Evolutionary conservation across 345 rosid genomes (phyloP).

Genomic region (Rubroshorea leprosula): DNA sequence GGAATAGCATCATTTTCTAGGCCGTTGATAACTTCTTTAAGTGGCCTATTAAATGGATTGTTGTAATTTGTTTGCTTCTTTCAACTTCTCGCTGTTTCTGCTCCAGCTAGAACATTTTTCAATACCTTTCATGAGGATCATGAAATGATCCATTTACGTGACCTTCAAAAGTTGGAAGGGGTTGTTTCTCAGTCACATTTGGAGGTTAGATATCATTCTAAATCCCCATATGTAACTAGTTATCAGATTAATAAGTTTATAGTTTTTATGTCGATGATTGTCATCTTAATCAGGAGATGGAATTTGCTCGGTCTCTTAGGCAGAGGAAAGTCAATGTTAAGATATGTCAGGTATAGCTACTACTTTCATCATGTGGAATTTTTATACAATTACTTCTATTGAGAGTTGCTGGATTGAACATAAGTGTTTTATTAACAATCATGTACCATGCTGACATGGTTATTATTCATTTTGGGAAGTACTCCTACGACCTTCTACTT

Average conservation of each 20-base stretch:
- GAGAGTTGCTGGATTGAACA: neutral
- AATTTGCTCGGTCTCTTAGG: slow-evolving; percentile 84
- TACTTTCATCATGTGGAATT: neutral
- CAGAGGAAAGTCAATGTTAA: slow-evolving; percentile 83
- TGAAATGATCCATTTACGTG: slow-evolving; percentile 75
- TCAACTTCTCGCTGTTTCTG: slow-evolving; percentile 1
- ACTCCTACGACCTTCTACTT: slow-evolving; percentile 85
- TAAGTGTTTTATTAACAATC: neutral
- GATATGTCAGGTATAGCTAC: slow-evolving; percentile 68
- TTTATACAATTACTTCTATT: neutral
- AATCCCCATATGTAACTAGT: neutral
- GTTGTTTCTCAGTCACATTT: slow-evolving; percentile 89
- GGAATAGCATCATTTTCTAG: too few species aligned
- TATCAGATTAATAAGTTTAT: neutral
- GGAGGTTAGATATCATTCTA: slow-evolving; percentile 48
- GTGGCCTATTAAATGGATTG: neutral
- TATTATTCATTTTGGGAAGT: slow-evolving; percentile 45
- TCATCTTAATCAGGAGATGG: slow-evolving; percentile 69
- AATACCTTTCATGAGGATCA: slow-evolving; percentile 81
- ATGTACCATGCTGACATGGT: slow-evolving; percentile 12
- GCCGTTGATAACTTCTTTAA: neutral
- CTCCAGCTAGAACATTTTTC: slow-evolving; percentile 67
- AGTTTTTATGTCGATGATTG: neutral
- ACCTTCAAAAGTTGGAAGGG: slow-evolving; percentile 92
- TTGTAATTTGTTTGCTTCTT: slow-evolving; percentile 1